Evolutionary conservation across 1,139 yeast genomes (phyloP).

Genomic region (Taphrina wiesneri): DNA sequence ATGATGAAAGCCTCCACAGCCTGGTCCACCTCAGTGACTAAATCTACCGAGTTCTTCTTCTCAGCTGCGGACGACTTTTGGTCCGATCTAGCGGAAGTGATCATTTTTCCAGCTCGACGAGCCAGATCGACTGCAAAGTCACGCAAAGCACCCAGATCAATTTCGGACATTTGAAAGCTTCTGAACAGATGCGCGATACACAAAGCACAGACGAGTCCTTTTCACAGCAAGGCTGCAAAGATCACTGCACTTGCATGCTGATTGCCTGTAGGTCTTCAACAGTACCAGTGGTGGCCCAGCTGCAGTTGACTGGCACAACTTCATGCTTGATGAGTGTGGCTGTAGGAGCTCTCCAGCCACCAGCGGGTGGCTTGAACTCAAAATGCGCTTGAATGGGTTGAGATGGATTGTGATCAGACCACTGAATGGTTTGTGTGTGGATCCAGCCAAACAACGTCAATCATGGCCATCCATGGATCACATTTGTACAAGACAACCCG

Average conservation of each 20-base stretch:
- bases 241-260: too few relatives aligned
- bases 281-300: too few relatives aligned
- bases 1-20: slow-evolving; percentile 55
- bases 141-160: slow-evolving; percentile 48
- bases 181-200: too few relatives aligned
- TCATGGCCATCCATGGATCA: too few relatives aligned
- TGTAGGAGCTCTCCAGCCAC: not conserved
- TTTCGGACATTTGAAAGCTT: slow-evolving; percentile 5
- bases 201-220: too few relatives aligned
- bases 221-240: too few relatives aligned
- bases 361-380: not conserved
- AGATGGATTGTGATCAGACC: too few relatives aligned
- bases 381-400: not conserved
- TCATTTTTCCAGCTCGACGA: slow-evolving; percentile 54
- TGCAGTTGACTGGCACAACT: too few relatives aligned
- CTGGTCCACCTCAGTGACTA: slow-evolving; percentile 61
- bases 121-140: slow-evolving; percentile 55
- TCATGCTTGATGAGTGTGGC: not conserved
- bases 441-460: too few relatives aligned
- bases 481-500: too few relatives aligned
- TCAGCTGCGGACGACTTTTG: slow-evolving; percentile 30
- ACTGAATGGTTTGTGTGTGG: too few relatives aligned
- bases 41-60: slow-evolving; percentile 51
- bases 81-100: slow-evolving; percentile 43
- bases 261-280: too few relatives aligned